Percentiles rank a stretch among this genome's conserved stretches.
Conservation (phyloP, 179 eudicot species). For the Silene noctiflora region DNA sequence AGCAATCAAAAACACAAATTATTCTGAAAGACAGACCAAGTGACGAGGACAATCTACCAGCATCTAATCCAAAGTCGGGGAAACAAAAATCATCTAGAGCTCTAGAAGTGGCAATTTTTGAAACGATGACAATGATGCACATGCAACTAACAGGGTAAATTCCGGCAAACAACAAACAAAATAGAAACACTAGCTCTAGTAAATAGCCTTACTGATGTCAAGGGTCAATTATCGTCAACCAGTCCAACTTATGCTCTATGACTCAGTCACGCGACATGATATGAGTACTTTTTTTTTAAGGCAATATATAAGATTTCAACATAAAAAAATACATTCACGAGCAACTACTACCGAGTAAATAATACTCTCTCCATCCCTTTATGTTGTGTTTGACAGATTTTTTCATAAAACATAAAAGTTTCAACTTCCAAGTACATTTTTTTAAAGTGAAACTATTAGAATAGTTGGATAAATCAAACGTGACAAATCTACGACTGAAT, state of each 20-base stretch:
- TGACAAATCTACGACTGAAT: not conserved
- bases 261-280: no score
- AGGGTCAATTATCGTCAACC: not conserved
- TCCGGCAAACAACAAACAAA: not conserved
- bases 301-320: not conserved
- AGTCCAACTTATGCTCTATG: not conserved
- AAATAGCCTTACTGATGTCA: constrained; percentile 7
- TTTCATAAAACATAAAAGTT: not conserved
- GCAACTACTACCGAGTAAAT: not conserved
- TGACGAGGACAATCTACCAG: constrained; percentile 51
- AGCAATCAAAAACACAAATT: not conserved
- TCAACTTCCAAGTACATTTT: not conserved
- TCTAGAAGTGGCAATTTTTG: not conserved
- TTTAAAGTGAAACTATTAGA: not conserved
- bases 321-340: not conserved
- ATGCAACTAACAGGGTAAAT: constrained; percentile 3
- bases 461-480: not conserved
- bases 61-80: not conserved
- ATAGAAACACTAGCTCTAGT: not conserved
- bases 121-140: not conserved
- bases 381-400: not conserved
- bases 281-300: no score
- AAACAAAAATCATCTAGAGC: not conserved
- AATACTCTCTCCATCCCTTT: no score
- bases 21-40: constrained; percentile 24